A percentile compares a stretch with the other conserved stretches of the same genome.
Conservation (phyloP, 2,329 filamentous ascomycete genomes). For the Geosmithia morbida region DNA sequence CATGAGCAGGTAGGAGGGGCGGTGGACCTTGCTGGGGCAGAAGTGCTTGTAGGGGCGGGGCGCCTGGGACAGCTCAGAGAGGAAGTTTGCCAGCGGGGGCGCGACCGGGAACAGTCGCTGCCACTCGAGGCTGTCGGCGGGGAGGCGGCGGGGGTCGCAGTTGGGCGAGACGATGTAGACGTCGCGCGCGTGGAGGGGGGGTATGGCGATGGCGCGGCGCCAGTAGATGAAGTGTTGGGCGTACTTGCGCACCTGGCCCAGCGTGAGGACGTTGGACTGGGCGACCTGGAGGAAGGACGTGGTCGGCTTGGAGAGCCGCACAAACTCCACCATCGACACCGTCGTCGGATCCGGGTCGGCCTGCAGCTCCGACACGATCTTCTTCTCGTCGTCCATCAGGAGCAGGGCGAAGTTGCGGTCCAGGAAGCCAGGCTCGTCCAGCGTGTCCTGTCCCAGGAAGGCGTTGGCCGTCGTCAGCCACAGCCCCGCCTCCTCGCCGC, state of each 20-base stretch:
- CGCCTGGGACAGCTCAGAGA: slow-evolving; percentile 66
- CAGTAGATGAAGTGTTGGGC: slow-evolving; percentile 92
- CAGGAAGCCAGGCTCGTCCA: slow-evolving; percentile 51
- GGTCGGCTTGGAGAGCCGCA: slow-evolving; percentile 57
- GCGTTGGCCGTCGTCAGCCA: slow-evolving; percentile 82
- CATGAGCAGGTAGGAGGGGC: slow-evolving; percentile 77
- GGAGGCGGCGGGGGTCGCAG: slow-evolving; percentile 60
- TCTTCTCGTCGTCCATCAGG: slow-evolving; percentile 68
- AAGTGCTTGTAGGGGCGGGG: slow-evolving; percentile 73
- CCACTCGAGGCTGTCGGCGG: slow-evolving; percentile 57
- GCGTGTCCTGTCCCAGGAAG: slow-evolving; percentile 52
- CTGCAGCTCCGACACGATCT: slow-evolving; percentile 59
- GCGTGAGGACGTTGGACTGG: slow-evolving; percentile 55
- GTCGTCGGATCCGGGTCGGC: slow-evolving; percentile 64
- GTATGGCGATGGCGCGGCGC: slow-evolving; percentile 82
- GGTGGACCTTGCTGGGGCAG: slow-evolving; percentile 77
- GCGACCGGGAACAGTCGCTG: slow-evolving; percentile 68
- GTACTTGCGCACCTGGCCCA: slow-evolving; percentile 72
- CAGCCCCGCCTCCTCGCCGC: slow-evolving; percentile 46
- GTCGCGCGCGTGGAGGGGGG: slow-evolving; percentile 78
- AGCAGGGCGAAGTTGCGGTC: slow-evolving; percentile 81
- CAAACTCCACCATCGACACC: slow-evolving; percentile 66
- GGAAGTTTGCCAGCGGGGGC: slow-evolving; percentile 70
- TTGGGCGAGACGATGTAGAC: slow-evolving; percentile 88
- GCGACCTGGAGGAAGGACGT: slow-evolving; percentile 58